Conservation (phyloP, 495 filamentous ascomycete genomes). For the Penicillium malachiteum region DNA sequence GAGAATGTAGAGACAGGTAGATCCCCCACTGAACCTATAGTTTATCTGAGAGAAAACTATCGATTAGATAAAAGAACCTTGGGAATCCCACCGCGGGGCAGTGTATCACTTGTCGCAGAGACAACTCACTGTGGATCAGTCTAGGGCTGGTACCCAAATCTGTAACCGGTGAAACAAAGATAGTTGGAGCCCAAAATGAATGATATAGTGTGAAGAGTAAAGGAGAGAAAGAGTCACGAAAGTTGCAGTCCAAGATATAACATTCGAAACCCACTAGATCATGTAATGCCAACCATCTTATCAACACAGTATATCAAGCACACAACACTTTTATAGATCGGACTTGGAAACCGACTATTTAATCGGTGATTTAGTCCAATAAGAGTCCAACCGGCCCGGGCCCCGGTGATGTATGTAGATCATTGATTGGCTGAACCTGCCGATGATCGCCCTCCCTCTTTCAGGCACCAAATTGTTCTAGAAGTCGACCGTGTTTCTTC, state of each 20-base stretch:
- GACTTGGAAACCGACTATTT: slow-evolving; percentile 8
- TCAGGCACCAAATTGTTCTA: slow-evolving; percentile 23
- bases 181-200: neutral
- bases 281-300: slow-evolving; percentile 23
- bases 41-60: neutral
- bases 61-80: slow-evolving; percentile 20
- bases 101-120: slow-evolving; percentile 8
- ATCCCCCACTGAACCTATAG: neutral
- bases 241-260: slow-evolving; percentile 8
- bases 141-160: slow-evolving; percentile 8
- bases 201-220: slow-evolving; percentile 3
- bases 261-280: neutral
- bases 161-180: slow-evolving; percentile 9
- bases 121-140: slow-evolving; percentile 25
- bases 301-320: slow-evolving; percentile 8
- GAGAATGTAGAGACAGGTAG: slow-evolving; percentile 1
- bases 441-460: slow-evolving; percentile 21
- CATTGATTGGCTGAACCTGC: slow-evolving; percentile 17
- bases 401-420: slow-evolving; percentile 19
- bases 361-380: slow-evolving; percentile 25
- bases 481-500: slow-evolving; percentile 14
- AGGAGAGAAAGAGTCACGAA: neutral
- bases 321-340: slow-evolving; percentile 24
- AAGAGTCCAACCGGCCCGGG: slow-evolving; percentile 22
- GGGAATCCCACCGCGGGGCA: slow-evolving; percentile 21